Base-by-base conservation (phyloP, 331 rosid genomes). In the Acacia concinna region DNA sequence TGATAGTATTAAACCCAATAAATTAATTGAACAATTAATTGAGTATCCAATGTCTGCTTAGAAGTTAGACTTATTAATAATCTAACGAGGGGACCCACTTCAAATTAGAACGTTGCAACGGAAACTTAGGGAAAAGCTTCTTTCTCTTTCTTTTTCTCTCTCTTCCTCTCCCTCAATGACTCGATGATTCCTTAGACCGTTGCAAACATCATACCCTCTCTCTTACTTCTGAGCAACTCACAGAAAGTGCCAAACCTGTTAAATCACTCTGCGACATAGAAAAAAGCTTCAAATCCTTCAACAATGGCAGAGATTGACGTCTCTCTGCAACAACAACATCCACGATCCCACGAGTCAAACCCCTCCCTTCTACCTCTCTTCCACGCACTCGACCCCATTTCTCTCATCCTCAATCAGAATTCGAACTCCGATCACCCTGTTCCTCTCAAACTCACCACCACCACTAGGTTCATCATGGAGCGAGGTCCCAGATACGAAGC, bases 401-500 rank as follows among this genome's bases (percentile, higher is more conserved):
- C 97, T 74, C 88, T 86, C 4, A 65, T 88, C 4, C 90, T 87
- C 31, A 72, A 83, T 57, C 89, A 78, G 63, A 88, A 88, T 66
- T 78, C 79, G 0, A 44, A 32, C 37, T 27, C 83, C 37, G 66
- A 84, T 10, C 68, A 74, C 18, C 85, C 85, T 25, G n/a, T 71
- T 43, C 81, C 88, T 49, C 84, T 86, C 20, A 38, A 37, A 4
- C 87, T 83, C 78, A 78, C 64, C 71, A 54, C 81, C 1, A 27
- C 85, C 0, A 88, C 85, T 51, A 75, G 75, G 76, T 69, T 59
- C 79, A 3, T 38, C 77, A 86, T 89, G 85, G 94, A 93, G 83
- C 84, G 97, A 88, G 98, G 99, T 21, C 97, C 98, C n/a, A 90
- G 97, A 69, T 96, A 96, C 82, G 35, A 60, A 12, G 98, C 93